phyloP scores from a whole-genome alignment of 306 rosid genomes.

The Delonix regia region DNA sequence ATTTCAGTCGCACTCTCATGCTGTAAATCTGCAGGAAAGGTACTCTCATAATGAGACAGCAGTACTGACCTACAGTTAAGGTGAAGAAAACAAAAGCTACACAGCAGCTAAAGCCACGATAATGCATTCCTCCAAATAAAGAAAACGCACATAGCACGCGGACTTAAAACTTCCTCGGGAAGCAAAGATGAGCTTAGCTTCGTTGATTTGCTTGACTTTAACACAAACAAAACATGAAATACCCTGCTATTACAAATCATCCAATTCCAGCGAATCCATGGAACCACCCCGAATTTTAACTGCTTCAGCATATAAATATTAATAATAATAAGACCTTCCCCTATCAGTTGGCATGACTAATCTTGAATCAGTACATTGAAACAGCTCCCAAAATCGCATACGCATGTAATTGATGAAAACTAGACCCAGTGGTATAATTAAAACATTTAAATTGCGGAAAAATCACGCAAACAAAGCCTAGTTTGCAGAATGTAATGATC shows the following conservation, averaged over 20 bases:
- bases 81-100: slow-evolving; percentile 5
- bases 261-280: slow-evolving; percentile 18
- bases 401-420: background rate
- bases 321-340: background rate
- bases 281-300: background rate
- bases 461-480: background rate
- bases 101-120: background rate
- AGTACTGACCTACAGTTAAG: background rate
- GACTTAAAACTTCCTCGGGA: background rate
- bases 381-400: background rate
- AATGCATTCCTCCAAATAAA: background rate
- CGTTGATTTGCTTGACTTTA: background rate
- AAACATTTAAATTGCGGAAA: background rate
- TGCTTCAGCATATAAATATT: no score
- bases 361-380: background rate
- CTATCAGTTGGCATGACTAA: background rate
- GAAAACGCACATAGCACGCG: background rate
- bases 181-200: background rate
- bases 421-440: background rate
- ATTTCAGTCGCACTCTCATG: slow-evolving; percentile 38
- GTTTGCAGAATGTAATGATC: background rate
- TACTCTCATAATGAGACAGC: slow-evolving; percentile 12
- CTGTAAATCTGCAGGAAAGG: slow-evolving; percentile 51
- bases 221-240: background rate
- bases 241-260: background rate